These are phyloP conservation scores for Parietichytrium sp. DNA, from an alignment of 108 stramenopile species.

Conservation along the genomic window DNA sequence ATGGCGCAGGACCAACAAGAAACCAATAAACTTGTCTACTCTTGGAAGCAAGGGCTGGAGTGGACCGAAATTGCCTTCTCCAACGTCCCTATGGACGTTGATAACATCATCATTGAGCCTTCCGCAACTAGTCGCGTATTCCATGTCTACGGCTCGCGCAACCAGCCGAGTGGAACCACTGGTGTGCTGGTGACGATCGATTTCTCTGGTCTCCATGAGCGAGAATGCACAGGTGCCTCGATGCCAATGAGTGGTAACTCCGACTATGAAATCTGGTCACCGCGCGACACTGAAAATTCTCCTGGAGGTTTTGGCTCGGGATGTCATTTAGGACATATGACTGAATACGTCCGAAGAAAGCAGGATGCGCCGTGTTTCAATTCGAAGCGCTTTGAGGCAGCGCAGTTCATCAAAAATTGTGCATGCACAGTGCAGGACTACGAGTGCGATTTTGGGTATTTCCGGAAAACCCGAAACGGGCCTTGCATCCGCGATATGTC, in stretches of 20 bases:
- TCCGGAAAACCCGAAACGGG: background rate
- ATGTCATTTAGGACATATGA: conserved; percentile 26
- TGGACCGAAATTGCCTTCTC: background rate
- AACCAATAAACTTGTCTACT: background rate
- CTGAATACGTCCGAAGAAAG: conserved; percentile 27
- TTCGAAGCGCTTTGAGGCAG: background rate
- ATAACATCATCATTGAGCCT: conserved; percentile 41
- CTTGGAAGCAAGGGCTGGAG: background rate
- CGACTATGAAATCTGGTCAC: conserved; percentile 39
- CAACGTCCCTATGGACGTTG: background rate
- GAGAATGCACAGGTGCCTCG: conserved; percentile 11
- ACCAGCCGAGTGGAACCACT: background rate
- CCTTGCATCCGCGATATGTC: conserved; percentile 25
- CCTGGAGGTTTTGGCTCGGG: background rate
- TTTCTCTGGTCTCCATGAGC: conserved; percentile 15
- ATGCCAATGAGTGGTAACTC: background rate
- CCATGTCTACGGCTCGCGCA: background rate
- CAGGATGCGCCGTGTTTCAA: conserved; percentile 3
- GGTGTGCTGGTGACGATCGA: conserved; percentile 14
- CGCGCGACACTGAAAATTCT: background rate
- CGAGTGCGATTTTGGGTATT: conserved; percentile 41
- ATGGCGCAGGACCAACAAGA: conserved; percentile 15
- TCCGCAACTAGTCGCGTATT: background rate
- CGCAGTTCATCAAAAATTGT: background rate
- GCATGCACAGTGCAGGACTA: conserved; percentile 22